Base-by-base conservation (phyloP, 371 early-diverging fungal species). In the Mortierella sp. region DNA sequence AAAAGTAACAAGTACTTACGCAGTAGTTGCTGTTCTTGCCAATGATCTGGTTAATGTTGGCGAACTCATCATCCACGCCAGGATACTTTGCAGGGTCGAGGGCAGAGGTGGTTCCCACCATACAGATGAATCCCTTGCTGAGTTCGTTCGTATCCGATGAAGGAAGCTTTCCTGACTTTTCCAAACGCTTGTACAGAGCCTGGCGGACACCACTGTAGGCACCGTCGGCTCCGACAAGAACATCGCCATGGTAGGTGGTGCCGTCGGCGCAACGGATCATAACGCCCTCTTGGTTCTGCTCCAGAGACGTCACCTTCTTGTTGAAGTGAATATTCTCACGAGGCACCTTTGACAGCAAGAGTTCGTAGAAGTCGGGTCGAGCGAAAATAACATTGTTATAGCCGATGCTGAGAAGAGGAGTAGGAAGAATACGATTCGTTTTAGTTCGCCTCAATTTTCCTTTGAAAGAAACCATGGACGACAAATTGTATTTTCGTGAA, bases 181-280 rank as follows among this genome's bases (percentile, higher is more conserved):
- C 63, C 72, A 78, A 3, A 7, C 73, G 50, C 38, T 73, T 60
- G 63, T 72, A 63, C 13, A 78, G 47, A 34, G 47, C 45, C 58
- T 73, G 63, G 7, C 78, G 78, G 2, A 72, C 72, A 13, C 58
- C 60, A 19, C 72, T 72, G 57, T 78, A 63, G 3, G 58, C 73
- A n/a, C 78, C 78, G 4, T 78, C 78, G 4, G 73, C 72, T 24
- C 78, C 78, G 14, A 78, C 65, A 8, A 72, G 60, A 42, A 78
- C 47, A n/a, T 78, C 78, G 8, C 73, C 78, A n/a, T 42, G 44
- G 28, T 58, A 47, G 1, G 72, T 72, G 2, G 57, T 45, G 24
- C 48, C 48, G 42, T 78, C 73, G 8, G 78, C 26, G 42, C 57
- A 63, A 0, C 44, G 52, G 28, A 79, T 44, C 31, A 68, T 74